Conservation (phyloP, 2,329 filamentous ascomycete genomes). For the Botrytis elliptica region DNA sequence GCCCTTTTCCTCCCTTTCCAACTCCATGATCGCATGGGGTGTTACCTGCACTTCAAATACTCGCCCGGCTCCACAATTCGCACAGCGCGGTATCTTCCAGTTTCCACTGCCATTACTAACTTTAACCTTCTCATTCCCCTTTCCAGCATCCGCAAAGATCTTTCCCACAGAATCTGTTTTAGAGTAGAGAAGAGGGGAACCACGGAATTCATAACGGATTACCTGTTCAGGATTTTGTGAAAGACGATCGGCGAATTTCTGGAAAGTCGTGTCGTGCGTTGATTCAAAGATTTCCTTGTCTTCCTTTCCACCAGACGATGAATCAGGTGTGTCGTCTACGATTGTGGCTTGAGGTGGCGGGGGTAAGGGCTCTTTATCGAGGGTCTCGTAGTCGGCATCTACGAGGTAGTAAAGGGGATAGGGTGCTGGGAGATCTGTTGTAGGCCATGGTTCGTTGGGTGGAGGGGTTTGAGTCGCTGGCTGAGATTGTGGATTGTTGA, state of each 20-base stretch:
- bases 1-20: constrained; percentile 73
- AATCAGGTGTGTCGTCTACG: constrained; percentile 48
- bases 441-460: constrained; percentile 73
- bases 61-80: constrained; percentile 69
- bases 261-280: constrained; percentile 71
- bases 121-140: constrained; percentile 31
- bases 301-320: constrained; percentile 49
- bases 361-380: constrained; percentile 59
- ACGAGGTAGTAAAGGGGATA: constrained; percentile 77
- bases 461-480: constrained; percentile 34
- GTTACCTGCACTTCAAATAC: constrained; percentile 92
- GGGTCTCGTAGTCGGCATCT: constrained; percentile 88
- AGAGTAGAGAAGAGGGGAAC: constrained; percentile 75
- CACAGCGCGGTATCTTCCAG: constrained; percentile 68
- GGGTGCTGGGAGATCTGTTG: constrained; percentile 61
- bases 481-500: constrained; percentile 54
- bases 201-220: constrained; percentile 76
- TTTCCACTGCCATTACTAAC: constrained; percentile 25
- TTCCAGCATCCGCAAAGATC: constrained; percentile 45
- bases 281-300: constrained; percentile 74
- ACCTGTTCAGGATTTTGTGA: constrained; percentile 80
- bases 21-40: constrained; percentile 82
- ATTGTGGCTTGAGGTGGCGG: constrained; percentile 48
- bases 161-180: constrained; percentile 73
- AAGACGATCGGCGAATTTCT: constrained; percentile 75